Percentiles rank a stretch among this genome's conserved stretches.
These are phyloP conservation scores for Pythium apleroticum DNA, from an alignment of 352 stramenopile species.

Conservation along the genomic window DNA sequence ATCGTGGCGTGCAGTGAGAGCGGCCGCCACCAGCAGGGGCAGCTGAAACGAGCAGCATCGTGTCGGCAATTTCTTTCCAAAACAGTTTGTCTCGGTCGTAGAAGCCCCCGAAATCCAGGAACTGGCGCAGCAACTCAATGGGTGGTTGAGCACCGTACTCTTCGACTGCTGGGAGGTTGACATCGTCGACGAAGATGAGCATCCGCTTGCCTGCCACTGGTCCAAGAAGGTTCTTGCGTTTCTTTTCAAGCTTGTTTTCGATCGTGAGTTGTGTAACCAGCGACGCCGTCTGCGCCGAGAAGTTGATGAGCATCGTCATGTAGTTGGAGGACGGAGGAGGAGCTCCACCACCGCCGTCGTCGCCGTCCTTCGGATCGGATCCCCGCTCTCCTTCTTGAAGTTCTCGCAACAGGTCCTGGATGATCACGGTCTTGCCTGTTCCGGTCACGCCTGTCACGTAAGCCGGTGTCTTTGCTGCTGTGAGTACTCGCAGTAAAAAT, in stretches of 20 bases:
- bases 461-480: slow-evolving; percentile 46
- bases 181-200: slow-evolving; percentile 95
- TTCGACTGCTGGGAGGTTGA: slow-evolving; percentile 94
- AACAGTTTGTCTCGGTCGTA: slow-evolving; percentile 97
- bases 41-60: slow-evolving; percentile 88
- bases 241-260: slow-evolving; percentile 94
- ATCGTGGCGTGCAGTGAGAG: slow-evolving; percentile 88
- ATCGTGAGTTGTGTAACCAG: slow-evolving; percentile 90
- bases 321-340: slow-evolving; percentile 39
- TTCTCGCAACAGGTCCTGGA: slow-evolving; percentile 55
- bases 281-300: slow-evolving; percentile 90
- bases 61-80: slow-evolving; percentile 95
- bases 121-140: slow-evolving; percentile 93
- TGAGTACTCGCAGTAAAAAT: slow-evolving; percentile 37
- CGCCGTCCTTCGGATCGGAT: slow-evolving; percentile 11
- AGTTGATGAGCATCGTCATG: slow-evolving; percentile 88
- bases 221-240: slow-evolving; percentile 93
- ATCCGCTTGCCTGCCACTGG: slow-evolving; percentile 85
- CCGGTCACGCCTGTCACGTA: slow-evolving; percentile 80
- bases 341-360: slow-evolving; percentile 10
- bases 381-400: slow-evolving; percentile 27
- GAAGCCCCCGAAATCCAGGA: slow-evolving; percentile 95
- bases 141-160: slow-evolving; percentile 94
- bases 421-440: slow-evolving; percentile 76
- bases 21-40: slow-evolving; percentile 89